phyloP scores from a whole-genome alignment of 257 asterid genomes.

The Solanum bukasovii region DNA sequence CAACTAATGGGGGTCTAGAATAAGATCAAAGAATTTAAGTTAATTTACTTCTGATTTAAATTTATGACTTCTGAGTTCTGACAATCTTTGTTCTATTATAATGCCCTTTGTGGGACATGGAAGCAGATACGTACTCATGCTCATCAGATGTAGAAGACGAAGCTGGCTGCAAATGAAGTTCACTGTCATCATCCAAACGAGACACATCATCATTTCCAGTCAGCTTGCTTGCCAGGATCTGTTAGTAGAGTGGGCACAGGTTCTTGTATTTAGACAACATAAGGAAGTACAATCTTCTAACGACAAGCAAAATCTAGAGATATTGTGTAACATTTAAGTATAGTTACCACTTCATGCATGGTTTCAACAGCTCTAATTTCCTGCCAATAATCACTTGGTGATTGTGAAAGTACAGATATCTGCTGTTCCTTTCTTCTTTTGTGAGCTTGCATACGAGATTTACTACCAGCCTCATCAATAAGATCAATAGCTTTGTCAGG shows the following conservation, averaged over 20 bases:
- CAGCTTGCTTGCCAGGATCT: conserved; percentile 41
- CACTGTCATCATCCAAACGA: conserved; percentile 26
- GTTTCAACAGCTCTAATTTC: conserved; percentile 75
- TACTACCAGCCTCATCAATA: conserved; percentile 97
- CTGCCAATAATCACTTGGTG: conserved; percentile 84
- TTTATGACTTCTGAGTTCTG: conserved; percentile 1
- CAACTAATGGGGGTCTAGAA: conserved; percentile 52
- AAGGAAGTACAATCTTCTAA: neutral
- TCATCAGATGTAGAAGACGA: conserved; percentile 23
- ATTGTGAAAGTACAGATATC: conserved; percentile 53
- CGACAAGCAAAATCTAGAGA: neutral
- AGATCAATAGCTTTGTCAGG: conserved; percentile 99
- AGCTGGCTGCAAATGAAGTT: conserved; percentile 17
- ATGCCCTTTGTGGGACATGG: neutral
- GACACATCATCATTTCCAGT: conserved; percentile 27
- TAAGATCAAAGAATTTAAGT: conserved; percentile 6
- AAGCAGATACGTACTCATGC: conserved; percentile 56
- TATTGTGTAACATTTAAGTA: neutral
- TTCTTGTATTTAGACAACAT: neutral
- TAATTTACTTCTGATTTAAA: neutral
- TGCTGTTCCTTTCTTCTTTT: conserved; percentile 64
- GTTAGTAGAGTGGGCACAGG: neutral
- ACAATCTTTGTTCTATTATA: neutral
- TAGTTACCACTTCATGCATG: conserved; percentile 62
- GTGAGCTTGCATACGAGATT: conserved; percentile 77